Conservation (phyloP, 768 basidiomycete species). For the Suillus subaureus region DNA sequence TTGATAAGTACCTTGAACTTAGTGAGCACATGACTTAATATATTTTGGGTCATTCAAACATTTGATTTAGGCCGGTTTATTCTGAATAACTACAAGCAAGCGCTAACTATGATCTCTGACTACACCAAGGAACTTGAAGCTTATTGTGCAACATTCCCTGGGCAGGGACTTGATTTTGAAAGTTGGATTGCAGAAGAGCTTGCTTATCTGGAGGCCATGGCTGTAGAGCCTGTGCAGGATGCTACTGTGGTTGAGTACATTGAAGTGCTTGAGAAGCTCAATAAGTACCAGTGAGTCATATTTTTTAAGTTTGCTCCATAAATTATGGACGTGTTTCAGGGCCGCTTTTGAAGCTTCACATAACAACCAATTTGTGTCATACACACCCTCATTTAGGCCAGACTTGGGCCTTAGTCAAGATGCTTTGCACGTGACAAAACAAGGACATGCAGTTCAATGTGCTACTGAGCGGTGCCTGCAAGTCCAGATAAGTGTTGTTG, state of each 20-base stretch:
- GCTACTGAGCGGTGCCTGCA: slow-evolving; percentile 17
- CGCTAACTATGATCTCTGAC: slow-evolving; percentile 13
- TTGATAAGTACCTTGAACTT: slow-evolving; percentile 3
- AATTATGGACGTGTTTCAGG: background rate
- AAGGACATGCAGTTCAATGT: slow-evolving; percentile 25
- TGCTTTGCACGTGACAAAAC: slow-evolving; percentile 18
- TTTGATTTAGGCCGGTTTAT: slow-evolving; percentile 12
- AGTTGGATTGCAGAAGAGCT: too few species aligned
- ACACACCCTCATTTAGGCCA: slow-evolving; percentile 17
- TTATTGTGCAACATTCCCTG: too few species aligned
- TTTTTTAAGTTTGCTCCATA: background rate
- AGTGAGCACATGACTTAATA: slow-evolving; percentile 4
- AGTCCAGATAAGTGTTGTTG: slow-evolving; percentile 4
- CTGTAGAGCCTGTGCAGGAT: too few species aligned
- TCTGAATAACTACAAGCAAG: slow-evolving; percentile 21
- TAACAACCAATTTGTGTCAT: slow-evolving; percentile 15
- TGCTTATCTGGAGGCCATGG: too few species aligned
- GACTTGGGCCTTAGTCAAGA: slow-evolving; percentile 15
- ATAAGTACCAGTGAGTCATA: slow-evolving; percentile 2
- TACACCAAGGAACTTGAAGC: background rate
- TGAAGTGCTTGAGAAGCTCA: background rate
- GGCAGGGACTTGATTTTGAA: too few species aligned
- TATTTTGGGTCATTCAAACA: background rate
- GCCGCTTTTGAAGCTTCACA: background rate
- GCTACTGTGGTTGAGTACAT: background rate